These are phyloP conservation scores for Beverwykella pulmonaria DNA, from an alignment of 495 filamentous ascomycete species.

Conservation along the genomic window DNA sequence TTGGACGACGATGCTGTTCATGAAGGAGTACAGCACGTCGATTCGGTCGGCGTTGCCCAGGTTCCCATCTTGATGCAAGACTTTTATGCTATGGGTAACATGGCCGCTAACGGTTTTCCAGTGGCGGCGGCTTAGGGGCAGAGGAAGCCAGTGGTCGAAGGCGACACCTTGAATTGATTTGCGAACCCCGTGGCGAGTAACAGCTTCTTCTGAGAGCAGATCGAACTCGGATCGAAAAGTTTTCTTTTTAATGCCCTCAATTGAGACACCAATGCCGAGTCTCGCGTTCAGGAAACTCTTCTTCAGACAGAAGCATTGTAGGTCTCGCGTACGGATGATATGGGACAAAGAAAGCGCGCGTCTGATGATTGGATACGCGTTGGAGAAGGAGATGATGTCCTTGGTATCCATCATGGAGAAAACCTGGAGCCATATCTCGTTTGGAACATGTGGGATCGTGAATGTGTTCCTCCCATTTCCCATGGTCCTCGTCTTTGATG, in stretches of 20 bases:
- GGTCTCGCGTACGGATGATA: constrained; percentile 51
- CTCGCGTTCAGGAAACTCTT: constrained; percentile 45
- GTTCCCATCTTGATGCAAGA: constrained; percentile 28
- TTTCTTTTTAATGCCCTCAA: constrained; percentile 8
- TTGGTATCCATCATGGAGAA: constrained; percentile 46
- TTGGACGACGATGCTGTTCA: constrained; percentile 57
- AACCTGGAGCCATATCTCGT: constrained; percentile 50
- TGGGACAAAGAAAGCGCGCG: constrained; percentile 47
- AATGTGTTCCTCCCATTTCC: neutral
- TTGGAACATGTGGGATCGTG: constrained; percentile 39
- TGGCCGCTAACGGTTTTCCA: constrained; percentile 47
- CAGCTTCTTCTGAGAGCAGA: constrained; percentile 51
- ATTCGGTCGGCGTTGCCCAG: constrained; percentile 23
- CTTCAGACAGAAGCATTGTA: constrained; percentile 57
- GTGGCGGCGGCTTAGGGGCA: constrained; percentile 53
- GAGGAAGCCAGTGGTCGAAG: constrained; percentile 53
- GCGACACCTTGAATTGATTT: constrained; percentile 48
- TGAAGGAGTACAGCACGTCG: constrained; percentile 53
- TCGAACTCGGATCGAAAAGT: constrained; percentile 54
- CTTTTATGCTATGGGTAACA: constrained; percentile 27
- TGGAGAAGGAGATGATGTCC: constrained; percentile 46
- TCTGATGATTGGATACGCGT: constrained; percentile 48
- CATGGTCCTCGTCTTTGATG: too few species aligned
- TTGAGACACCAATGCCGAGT: constrained; percentile 53
- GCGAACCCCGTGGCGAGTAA: constrained; percentile 39